phyloP scores from a whole-genome alignment of 305 asterid genomes.

The Lippia alba region DNA sequence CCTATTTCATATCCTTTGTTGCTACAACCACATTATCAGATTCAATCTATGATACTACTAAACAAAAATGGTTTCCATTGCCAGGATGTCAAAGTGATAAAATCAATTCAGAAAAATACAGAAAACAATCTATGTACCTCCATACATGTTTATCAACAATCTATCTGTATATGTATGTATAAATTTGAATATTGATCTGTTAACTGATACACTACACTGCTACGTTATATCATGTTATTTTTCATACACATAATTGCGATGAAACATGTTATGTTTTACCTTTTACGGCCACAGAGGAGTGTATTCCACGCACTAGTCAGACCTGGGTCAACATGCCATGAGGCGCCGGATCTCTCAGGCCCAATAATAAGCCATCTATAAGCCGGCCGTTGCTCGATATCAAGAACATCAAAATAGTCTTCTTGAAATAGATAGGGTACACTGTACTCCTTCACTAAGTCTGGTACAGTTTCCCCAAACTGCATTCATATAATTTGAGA shows the following conservation, averaged over 20 bases:
- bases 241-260: constrained; percentile 10
- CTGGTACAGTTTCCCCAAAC: constrained; percentile 93
- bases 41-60: neutral
- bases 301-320: constrained; percentile 99
- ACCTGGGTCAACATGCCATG: constrained; percentile 99
- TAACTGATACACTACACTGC: neutral
- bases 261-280: constrained; percentile 47
- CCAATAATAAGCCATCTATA: constrained; percentile 95
- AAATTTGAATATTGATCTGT: neutral
- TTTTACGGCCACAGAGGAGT: constrained; percentile 91
- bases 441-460: constrained; percentile 77
- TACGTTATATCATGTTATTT: constrained; percentile 13
- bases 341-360: constrained; percentile 98
- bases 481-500: constrained; percentile 44
- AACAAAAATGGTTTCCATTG: neutral
- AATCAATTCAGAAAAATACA: neutral
- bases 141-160: neutral
- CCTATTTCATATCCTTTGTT: too few relatives aligned
- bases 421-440: constrained; percentile 88
- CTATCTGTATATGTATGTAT: neutral
- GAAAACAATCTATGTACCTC: neutral
- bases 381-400: constrained; percentile 79
- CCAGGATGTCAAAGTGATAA: neutral
- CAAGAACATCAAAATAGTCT: constrained; percentile 90
- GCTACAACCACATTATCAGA: neutral